These are phyloP conservation scores for Diaporthe amygdali DNA, from an alignment of 2,329 filamentous ascomycete species.

Conservation along the genomic window DNA sequence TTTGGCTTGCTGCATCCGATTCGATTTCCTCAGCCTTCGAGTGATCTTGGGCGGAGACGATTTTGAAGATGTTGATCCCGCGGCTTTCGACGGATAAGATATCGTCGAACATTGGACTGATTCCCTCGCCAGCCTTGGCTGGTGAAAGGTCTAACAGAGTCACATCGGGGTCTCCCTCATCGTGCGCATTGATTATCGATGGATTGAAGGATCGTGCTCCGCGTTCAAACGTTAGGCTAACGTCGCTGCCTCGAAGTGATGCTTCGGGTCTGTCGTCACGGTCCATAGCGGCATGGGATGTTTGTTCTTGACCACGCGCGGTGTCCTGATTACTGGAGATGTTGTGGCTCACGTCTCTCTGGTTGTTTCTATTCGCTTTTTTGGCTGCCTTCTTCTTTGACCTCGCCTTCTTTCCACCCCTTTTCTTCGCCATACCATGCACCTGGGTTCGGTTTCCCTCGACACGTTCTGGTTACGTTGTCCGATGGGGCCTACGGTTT, in stretches of 20 bases:
- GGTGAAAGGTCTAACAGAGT: constrained; percentile 7
- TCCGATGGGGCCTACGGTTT: background rate
- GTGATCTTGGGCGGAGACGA: background rate
- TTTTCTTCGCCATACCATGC: constrained; percentile 8
- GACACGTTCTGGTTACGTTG: background rate
- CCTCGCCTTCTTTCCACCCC: background rate
- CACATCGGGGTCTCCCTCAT: constrained; percentile 9
- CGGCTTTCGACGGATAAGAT: background rate
- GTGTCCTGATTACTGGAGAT: background rate
- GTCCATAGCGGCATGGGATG: background rate
- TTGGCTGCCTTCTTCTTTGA: background rate
- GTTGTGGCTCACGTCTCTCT: background rate
- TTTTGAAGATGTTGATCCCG: constrained; percentile 9
- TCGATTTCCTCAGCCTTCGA: background rate
- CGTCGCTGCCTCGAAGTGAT: background rate
- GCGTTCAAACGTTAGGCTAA: background rate
- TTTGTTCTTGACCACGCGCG: background rate
- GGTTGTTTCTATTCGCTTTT: background rate
- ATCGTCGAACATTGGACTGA: background rate
- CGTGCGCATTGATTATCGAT: constrained; percentile 12
- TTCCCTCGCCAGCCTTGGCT: background rate
- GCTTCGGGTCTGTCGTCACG: background rate
- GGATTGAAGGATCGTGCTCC: background rate
- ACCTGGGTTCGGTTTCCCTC: background rate
- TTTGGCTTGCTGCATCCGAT: background rate